These are phyloP conservation scores for Ottelia alismoides DNA, from an alignment of 106 monocot species.

Conservation along the genomic window DNA sequence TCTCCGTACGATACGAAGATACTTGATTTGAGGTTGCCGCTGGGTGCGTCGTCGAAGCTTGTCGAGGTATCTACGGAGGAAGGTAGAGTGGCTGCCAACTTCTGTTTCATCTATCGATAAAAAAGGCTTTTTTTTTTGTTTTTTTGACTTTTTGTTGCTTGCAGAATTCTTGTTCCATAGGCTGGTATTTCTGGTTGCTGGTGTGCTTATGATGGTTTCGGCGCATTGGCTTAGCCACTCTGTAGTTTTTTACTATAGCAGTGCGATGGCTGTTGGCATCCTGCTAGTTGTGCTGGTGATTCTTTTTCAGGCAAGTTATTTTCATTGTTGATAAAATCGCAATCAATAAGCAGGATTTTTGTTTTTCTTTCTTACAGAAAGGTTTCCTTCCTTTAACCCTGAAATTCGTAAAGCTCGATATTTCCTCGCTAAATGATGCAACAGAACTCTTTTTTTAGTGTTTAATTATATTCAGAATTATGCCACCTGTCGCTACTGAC, in stretches of 20 bases:
- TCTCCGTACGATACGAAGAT: slow-evolving; percentile 55
- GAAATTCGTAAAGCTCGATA: no score
- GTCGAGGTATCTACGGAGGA: slow-evolving; percentile 60
- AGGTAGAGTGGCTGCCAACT: no score
- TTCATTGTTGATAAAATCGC: no score
- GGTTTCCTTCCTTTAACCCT: no score
- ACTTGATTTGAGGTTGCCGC: slow-evolving; percentile 47
- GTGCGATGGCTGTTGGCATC: slow-evolving; percentile 78
- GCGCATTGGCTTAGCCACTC: slow-evolving; percentile 64
- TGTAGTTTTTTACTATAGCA: slow-evolving; percentile 73
- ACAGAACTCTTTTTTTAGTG: no score
- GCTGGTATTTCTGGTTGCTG: slow-evolving; percentile 53
- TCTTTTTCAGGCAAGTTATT: slow-evolving; percentile 91
- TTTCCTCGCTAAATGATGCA: no score
- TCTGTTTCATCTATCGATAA: no score
- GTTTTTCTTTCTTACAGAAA: no score
- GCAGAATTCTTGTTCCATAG: slow-evolving; percentile 64
- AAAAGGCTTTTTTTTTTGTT: background rate
- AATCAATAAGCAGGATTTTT: no score
- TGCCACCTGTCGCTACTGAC: no score
- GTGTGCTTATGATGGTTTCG: slow-evolving; percentile 49
- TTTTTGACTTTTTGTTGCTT: no score
- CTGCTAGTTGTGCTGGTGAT: slow-evolving; percentile 69
- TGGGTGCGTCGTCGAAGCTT: slow-evolving; percentile 28
- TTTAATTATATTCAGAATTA: no score